phyloP scores from a whole-genome alignment of 2,329 filamentous ascomycete species.

The Rhinocladiella mackenziei region DNA sequence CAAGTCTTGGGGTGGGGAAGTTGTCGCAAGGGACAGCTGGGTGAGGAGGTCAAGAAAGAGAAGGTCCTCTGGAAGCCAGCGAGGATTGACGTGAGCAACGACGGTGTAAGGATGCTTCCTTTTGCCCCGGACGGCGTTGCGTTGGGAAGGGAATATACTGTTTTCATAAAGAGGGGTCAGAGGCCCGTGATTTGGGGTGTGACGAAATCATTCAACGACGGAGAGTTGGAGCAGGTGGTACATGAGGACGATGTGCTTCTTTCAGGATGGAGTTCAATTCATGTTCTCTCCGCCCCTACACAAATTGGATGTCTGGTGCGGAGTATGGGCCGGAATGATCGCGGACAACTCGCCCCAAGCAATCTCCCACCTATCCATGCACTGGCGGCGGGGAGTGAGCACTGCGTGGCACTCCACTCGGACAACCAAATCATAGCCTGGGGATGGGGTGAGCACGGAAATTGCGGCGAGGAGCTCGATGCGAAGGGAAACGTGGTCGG shows the following conservation, averaged over 20 bases:
- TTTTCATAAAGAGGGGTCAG: conserved; percentile 52
- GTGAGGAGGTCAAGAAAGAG: conserved; percentile 48
- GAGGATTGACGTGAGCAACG: conserved; percentile 47
- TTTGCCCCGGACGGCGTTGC: conserved; percentile 66
- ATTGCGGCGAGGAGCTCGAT: conserved; percentile 70
- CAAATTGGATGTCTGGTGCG: conserved; percentile 33
- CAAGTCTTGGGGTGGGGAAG: conserved; percentile 85
- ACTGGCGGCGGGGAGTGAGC: conserved; percentile 85
- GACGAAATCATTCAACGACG: conserved; percentile 3
- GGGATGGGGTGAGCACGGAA: conserved; percentile 98
- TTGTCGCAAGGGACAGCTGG: conserved; percentile 79
- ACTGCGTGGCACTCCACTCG: conserved; percentile 68
- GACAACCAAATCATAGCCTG: conserved; percentile 70
- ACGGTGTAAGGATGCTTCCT: too few relatives aligned
- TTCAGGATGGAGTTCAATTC: conserved; percentile 20
- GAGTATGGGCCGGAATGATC: conserved; percentile 81
- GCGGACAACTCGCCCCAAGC: conserved; percentile 69
- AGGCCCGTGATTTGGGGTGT: conserved; percentile 16
- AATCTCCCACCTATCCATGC: conserved; percentile 55
- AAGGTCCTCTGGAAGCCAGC: conserved; percentile 57
- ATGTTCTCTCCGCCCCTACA: conserved; percentile 64
- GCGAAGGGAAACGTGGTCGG: conserved; percentile 64
- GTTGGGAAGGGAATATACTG: conserved; percentile 84
- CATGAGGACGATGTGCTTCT: conserved; percentile 5
- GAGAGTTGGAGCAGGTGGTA: background rate